Conservation (phyloP, 371 early-diverging fungal species). For the Aphelidium insulamus region DNA sequence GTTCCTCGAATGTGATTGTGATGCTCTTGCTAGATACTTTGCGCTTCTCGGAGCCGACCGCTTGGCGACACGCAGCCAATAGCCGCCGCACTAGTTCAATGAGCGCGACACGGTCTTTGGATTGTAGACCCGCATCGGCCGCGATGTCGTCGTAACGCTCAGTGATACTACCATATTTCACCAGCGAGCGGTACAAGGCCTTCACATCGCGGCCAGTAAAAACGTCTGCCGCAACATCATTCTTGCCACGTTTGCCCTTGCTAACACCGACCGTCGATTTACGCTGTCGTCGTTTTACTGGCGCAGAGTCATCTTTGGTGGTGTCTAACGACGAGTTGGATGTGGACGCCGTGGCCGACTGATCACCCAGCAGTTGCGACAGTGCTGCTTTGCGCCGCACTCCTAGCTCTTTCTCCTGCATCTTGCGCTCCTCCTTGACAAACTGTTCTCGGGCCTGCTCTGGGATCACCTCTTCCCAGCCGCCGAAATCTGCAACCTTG, state of each 20-base stretch:
- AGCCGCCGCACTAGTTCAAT: constrained; percentile 28
- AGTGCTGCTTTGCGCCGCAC: no score
- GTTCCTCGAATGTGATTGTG: constrained; percentile 45
- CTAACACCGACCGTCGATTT: constrained; percentile 2
- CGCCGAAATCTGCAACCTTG: constrained; percentile 75
- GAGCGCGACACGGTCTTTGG: constrained; percentile 38
- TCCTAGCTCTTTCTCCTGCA: constrained; percentile 12
- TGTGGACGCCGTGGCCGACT: constrained; percentile 3
- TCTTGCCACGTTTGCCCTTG: constrained; percentile 5
- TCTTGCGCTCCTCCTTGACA: constrained; percentile 31
- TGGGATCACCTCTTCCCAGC: constrained; percentile 94
- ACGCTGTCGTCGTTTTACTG: constrained; percentile 3
- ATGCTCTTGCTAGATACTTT: constrained; percentile 37
- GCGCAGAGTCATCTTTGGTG: constrained; percentile 4
- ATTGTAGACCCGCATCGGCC: constrained; percentile 45
- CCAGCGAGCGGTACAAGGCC: constrained; percentile 45
- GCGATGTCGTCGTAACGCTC: constrained; percentile 52
- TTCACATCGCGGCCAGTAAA: constrained; percentile 56
- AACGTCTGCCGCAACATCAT: constrained; percentile 12
- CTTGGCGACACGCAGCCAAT: constrained; percentile 40
- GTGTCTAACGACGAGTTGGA: constrained; percentile 1
- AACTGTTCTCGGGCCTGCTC: constrained; percentile 42
- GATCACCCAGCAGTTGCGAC: constrained; percentile 9
- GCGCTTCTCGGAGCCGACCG: constrained; percentile 25
- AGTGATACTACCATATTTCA: constrained; percentile 59